Evolutionary conservation across 2,329 filamentous ascomycete genomes (phyloP).

Genomic region (Venturia pyrina): DNA sequence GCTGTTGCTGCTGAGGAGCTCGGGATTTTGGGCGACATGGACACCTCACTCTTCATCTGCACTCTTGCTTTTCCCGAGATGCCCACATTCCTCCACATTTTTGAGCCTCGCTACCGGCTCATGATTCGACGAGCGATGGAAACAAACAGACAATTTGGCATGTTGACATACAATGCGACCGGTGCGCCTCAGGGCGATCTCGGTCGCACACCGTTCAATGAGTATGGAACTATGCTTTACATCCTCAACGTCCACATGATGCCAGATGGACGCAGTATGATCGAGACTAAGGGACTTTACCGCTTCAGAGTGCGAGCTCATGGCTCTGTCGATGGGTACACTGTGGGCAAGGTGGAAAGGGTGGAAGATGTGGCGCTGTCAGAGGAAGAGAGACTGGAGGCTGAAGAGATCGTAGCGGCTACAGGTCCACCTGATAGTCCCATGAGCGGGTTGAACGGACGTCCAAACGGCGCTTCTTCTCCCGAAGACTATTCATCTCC

Average conservation of each 20-base stretch:
- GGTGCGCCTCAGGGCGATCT: slow-evolving; percentile 43
- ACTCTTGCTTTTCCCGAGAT: slow-evolving; percentile 72
- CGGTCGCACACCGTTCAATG: slow-evolving; percentile 49
- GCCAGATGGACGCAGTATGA: slow-evolving; percentile 68
- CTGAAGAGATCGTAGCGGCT: slow-evolving; percentile 46
- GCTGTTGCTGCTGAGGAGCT: slow-evolving; percentile 49
- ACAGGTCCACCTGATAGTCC: slow-evolving; percentile 12
- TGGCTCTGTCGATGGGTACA: slow-evolving; percentile 63
- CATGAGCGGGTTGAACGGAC: slow-evolving; percentile 9
- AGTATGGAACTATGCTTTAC: slow-evolving; percentile 68
- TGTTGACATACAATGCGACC: slow-evolving; percentile 57
- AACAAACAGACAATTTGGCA: slow-evolving; percentile 68
- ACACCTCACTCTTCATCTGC: slow-evolving; percentile 69
- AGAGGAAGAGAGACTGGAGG: slow-evolving; percentile 70
- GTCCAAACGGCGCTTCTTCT: slow-evolving; percentile 16
- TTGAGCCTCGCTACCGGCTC: slow-evolving; percentile 82
- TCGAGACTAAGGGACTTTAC: slow-evolving; percentile 67
- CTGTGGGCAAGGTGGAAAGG: slow-evolving; percentile 63
- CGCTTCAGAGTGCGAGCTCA: slow-evolving; percentile 64
- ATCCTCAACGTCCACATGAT: slow-evolving; percentile 66
- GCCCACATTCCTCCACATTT: slow-evolving; percentile 80
- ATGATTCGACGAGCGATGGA: slow-evolving; percentile 76
- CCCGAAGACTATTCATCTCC: slow-evolving; percentile 21
- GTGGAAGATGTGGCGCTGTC: slow-evolving; percentile 73
- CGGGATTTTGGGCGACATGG: slow-evolving; percentile 43